Percentiles rank a stretch among this genome's conserved stretches.
These are phyloP conservation scores for Pseudocercospora musae DNA, from an alignment of 2,329 filamentous ascomycete genomes.

Conservation along the genomic window DNA sequence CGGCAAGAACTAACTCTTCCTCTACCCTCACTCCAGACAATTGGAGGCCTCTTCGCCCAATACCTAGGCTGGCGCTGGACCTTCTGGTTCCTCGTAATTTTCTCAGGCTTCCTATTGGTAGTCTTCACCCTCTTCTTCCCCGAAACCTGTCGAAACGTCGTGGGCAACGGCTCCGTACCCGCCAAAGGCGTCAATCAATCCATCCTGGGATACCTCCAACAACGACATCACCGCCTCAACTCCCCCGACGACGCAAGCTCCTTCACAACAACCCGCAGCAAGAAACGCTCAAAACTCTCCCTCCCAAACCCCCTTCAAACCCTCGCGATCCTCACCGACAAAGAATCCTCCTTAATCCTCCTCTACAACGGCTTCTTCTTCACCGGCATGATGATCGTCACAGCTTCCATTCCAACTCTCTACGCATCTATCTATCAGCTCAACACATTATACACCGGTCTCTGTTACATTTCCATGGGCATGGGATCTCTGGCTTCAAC, in stretches of 20 bases:
- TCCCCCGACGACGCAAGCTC: slow-evolving; percentile 9
- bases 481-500: slow-evolving; percentile 39
- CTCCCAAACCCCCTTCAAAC: slow-evolving; percentile 42
- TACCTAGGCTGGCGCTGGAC: slow-evolving; percentile 38
- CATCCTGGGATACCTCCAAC: slow-evolving; percentile 27
- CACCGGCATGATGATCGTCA: slow-evolving; percentile 48
- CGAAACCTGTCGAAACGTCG: slow-evolving; percentile 42
- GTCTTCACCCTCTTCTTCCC: slow-evolving; percentile 34
- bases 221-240: slow-evolving; percentile 14
- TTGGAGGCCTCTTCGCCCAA: slow-evolving; percentile 34
- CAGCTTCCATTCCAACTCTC: slow-evolving; percentile 44
- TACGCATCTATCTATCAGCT: slow-evolving; percentile 38
- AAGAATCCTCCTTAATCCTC: slow-evolving; percentile 22
- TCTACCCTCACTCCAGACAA: slow-evolving; percentile 10
- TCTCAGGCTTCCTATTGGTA: slow-evolving; percentile 35
- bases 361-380: slow-evolving; percentile 39
- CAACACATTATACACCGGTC: slow-evolving; percentile 24
- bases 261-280: neutral
- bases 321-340: slow-evolving; percentile 38
- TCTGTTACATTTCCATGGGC: slow-evolving; percentile 37
- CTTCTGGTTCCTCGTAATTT: slow-evolving; percentile 46
- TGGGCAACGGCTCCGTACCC: slow-evolving; percentile 38
- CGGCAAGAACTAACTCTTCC: neutral
- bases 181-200: slow-evolving; percentile 28
- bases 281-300: slow-evolving; percentile 7